Evolutionary conservation across 2,329 filamentous ascomycete genomes (phyloP).

Genomic region (Trichoderma atroviride): DNA sequence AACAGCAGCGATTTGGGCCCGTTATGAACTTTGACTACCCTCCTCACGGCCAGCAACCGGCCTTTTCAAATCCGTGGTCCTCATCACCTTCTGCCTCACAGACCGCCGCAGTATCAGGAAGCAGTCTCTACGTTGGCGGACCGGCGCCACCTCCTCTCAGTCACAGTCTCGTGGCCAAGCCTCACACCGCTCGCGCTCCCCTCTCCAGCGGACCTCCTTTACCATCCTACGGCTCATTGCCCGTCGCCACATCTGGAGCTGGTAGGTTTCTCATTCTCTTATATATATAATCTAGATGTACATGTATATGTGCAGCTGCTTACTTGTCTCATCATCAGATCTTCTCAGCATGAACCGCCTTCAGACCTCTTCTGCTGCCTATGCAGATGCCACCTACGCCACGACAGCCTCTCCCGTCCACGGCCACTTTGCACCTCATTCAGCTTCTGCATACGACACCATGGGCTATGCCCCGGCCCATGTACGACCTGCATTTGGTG

Average conservation of each 20-base stretch:
- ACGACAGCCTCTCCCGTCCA: constrained; percentile 68
- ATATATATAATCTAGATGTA: background rate
- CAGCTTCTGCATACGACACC: constrained; percentile 71
- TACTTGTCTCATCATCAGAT: constrained; percentile 76
- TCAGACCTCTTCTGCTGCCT: constrained; percentile 64
- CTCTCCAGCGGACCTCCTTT: constrained; percentile 62
- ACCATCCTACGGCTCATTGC: constrained; percentile 72
- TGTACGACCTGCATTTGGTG: constrained; percentile 53
- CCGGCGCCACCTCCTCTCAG: constrained; percentile 51
- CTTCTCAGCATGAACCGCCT: constrained; percentile 69
- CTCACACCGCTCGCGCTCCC: constrained; percentile 55
- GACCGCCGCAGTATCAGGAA: constrained; percentile 53
- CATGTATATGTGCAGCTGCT: constrained; percentile 36
- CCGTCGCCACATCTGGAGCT: constrained; percentile 73
- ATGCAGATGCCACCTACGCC: constrained; percentile 70
- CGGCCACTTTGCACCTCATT: constrained; percentile 64
- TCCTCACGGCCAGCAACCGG: constrained; percentile 56
- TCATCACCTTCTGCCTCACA: constrained; percentile 52
- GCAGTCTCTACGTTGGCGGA: constrained; percentile 66
- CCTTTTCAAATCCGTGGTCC: constrained; percentile 92
- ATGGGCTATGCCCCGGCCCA: constrained; percentile 73
- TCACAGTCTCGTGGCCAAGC: constrained; percentile 57
- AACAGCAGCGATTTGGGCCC: constrained; percentile 76
- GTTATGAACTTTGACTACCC: constrained; percentile 78
- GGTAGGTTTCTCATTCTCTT: constrained; percentile 49